Evolutionary conservation across 2,329 filamentous ascomycete genomes (phyloP), one percentile per base, ranked within the genome.

Genomic region (Colletotrichum godetiae): DNA sequence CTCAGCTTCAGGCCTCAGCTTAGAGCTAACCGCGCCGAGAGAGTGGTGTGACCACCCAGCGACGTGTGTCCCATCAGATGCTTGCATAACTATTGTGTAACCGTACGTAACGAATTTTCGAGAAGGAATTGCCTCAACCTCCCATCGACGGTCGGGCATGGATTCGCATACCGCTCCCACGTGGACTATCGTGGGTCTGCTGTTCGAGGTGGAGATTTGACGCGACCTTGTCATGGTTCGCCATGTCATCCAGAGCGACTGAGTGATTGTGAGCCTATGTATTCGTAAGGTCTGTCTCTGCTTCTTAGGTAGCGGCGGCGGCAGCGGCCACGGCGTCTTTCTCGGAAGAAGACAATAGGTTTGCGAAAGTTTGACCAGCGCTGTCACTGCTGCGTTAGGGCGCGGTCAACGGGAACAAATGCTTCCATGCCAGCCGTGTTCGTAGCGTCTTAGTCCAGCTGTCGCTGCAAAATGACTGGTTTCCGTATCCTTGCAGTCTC

Each of bases 81-180:
- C 42, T 42, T 53, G 29, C 42, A 52, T 46, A 63, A 52, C n/a
- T 22, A 29, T 35, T 24, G 42, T 33, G 60, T 31, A 37, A 10
- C 31, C 24, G 42, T 19, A 65, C 33, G 59, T 52, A 65, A 29
- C 60, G 67, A 65, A 55, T 70, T 73, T 73, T 73, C 70, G 67
- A 73, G 70, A 73, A 73, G 67, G 59, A 69, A 31, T 65, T 35
- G 46, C 60, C 55, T 70, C 67, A 65, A 64, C 70, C 56, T 70
- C 59, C 15, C 31, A 61, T 67, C 55, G 33, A 56, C 60, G 67
- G 46, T 46, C 46, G 60, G 67, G 67, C 70, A 65, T 60, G 67
- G 70, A 67, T 65, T 73, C 60, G 67, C 67, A 73, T 73, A 73
- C 70, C 70, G 70, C 70, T 70, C 46, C 70, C 70, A 73, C 70